These are phyloP conservation scores for Ogataea chonburiensis DNA, from an alignment of 805 yeast species.

Conservation along the genomic window DNA sequence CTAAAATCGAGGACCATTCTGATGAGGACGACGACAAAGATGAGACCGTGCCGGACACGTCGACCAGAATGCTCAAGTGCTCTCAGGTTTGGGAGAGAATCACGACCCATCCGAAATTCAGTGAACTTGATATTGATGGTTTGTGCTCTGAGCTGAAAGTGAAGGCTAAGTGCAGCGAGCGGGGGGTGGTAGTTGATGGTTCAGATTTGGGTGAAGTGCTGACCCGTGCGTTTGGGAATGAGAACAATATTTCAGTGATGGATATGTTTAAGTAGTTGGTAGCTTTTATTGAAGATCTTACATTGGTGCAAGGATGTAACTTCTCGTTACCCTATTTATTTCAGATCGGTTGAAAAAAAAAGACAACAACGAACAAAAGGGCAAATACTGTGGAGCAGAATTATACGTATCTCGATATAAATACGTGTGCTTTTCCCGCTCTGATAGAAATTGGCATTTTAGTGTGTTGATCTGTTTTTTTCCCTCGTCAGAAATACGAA, in stretches of 20 bases:
- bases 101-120: slow-evolving; percentile 88
- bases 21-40: slow-evolving; percentile 17
- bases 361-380: slow-evolving; percentile 17
- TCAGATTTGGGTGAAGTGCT: slow-evolving; percentile 67
- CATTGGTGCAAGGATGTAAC: slow-evolving; percentile 12
- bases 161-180: slow-evolving; percentile 93
- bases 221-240: slow-evolving; percentile 26
- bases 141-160: slow-evolving; percentile 83
- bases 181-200: slow-evolving; percentile 84
- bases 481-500: slow-evolving; percentile 1
- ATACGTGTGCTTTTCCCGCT: slow-evolving; percentile 1
- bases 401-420: slow-evolving; percentile 3
- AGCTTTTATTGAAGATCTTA: no score
- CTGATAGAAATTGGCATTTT: slow-evolving; percentile 9
- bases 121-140: slow-evolving; percentile 92
- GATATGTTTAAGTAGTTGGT: no score
- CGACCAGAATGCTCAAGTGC: slow-evolving; percentile 62
- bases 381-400: slow-evolving; percentile 10
- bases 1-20: slow-evolving; percentile 19
- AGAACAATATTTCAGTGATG: neutral
- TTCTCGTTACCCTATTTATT: slow-evolving; percentile 14
- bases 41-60: slow-evolving; percentile 64
- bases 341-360: slow-evolving; percentile 13
- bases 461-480: slow-evolving; percentile 6
- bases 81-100: slow-evolving; percentile 96